phyloP scores from a whole-genome alignment of 352 stramenopile species.

The Phytopythium sindhum region DNA sequence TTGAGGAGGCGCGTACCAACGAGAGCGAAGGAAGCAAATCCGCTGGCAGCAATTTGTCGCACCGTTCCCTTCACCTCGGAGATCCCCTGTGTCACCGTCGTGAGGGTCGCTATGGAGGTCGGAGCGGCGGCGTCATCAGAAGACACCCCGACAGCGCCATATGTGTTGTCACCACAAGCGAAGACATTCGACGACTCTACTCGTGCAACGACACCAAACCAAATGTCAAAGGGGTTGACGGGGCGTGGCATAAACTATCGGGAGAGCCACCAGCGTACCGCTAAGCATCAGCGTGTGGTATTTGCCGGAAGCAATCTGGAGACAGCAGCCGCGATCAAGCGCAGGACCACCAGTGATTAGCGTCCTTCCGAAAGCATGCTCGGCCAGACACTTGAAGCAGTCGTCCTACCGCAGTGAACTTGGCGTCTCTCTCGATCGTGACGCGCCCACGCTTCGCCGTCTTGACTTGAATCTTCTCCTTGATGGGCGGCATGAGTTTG shows the following conservation, averaged over 20 bases:
- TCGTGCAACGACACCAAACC: not conserved
- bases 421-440: constrained; percentile 58
- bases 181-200: constrained; percentile 71
- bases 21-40: constrained; percentile 66
- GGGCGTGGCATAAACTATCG: too few relatives aligned
- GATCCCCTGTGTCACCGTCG: constrained; percentile 27
- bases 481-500: constrained; percentile 34
- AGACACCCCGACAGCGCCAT: constrained; percentile 39
- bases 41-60: constrained; percentile 53
- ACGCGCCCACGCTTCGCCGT: constrained; percentile 34
- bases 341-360: not conserved
- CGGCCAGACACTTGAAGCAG: not conserved
- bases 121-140: not conserved
- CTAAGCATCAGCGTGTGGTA: constrained; percentile 75
- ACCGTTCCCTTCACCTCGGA: constrained; percentile 24
- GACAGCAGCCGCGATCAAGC: not conserved
- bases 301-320: constrained; percentile 63
- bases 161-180: constrained; percentile 66
- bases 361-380: not conserved
- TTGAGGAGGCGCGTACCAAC: constrained; percentile 28
- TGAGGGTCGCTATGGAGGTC: constrained; percentile 11
- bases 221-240: not conserved
- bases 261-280: constrained; percentile 21
- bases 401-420: constrained; percentile 48
- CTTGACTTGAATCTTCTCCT: constrained; percentile 44